phyloP scores from a whole-genome alignment of 2,329 filamentous ascomycete genomes.

The Claviceps purpurea region DNA sequence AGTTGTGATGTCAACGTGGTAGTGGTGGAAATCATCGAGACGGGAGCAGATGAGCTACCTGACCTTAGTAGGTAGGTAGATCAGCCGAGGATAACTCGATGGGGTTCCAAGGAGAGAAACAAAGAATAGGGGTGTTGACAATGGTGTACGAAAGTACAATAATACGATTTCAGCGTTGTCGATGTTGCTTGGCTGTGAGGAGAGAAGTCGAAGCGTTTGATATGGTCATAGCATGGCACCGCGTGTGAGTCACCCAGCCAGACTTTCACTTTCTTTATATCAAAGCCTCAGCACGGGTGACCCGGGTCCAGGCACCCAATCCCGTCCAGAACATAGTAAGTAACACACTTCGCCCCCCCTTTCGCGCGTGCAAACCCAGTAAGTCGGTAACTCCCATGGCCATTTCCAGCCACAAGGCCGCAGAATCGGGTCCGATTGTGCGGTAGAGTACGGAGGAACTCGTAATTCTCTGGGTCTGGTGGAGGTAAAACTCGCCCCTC shows the following conservation, averaged over 20 bases:
- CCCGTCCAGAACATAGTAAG: no score
- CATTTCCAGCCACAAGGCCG: no score
- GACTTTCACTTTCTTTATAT: not conserved
- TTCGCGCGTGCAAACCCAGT: no score
- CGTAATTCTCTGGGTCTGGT: no score
- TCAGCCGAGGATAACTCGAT: no score
- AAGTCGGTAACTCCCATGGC: no score
- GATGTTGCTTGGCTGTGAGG: not conserved
- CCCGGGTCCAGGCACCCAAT: not conserved
- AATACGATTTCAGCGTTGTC: not conserved
- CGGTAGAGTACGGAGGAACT: no score
- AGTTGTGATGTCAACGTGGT: slow-evolving; percentile 8
- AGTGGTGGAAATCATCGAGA: slow-evolving; percentile 16
- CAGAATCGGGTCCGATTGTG: no score
- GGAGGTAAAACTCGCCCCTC: no score
- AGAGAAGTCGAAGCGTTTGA: not conserved
- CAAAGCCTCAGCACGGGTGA: not conserved
- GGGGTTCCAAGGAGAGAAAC: not conserved
- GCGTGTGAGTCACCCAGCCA: not conserved
- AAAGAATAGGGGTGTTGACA: no score
- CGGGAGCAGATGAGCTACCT: not conserved
- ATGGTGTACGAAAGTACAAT: no score
- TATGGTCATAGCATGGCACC: not conserved
- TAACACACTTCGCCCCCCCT: no score
- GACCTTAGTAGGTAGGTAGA: not conserved